These are phyloP conservation scores for Chytriomyces sp. DNA, from an alignment of 192 early-diverging fungal genomes.

Conservation along the genomic window DNA sequence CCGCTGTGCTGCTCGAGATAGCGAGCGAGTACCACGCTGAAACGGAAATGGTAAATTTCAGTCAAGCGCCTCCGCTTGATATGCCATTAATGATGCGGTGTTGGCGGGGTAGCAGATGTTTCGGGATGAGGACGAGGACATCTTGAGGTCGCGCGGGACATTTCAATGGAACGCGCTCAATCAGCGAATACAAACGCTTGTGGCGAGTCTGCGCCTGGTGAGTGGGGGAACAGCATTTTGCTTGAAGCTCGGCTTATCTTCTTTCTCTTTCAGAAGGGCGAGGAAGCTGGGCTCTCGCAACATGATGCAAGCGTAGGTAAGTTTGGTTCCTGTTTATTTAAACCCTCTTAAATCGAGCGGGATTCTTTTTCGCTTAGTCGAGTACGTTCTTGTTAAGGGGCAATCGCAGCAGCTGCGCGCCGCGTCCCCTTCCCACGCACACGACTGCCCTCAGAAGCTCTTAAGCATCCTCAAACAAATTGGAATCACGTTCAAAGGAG, in stretches of 20 bases:
- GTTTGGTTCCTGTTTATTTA: background rate
- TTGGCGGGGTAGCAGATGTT: no score
- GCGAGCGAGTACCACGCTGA: no score
- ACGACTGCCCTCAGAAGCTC: background rate
- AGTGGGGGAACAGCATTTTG: background rate
- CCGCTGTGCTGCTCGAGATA: no score
- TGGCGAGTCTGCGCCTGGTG: constrained; percentile 6
- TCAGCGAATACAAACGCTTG: constrained; percentile 13
- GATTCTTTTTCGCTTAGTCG: background rate
- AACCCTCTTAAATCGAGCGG: background rate
- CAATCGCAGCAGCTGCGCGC: no score
- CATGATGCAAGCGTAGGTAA: background rate
- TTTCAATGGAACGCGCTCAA: constrained; percentile 30
- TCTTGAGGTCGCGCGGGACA: background rate
- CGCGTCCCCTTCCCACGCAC: background rate
- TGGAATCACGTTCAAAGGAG: background rate
- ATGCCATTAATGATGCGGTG: no score
- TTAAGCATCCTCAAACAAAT: background rate
- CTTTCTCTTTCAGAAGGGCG: background rate
- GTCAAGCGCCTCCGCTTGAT: no score
- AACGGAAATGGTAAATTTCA: no score
- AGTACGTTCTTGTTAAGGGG: constrained; percentile 16
- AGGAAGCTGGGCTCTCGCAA: background rate
- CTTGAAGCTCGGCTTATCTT: background rate
- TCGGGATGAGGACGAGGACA: no score